Evolutionary conservation across 176 grass and related monocot genomes (phyloP), one percentile per base, ranked within the genome.

Genomic region (Secale cereale): DNA sequence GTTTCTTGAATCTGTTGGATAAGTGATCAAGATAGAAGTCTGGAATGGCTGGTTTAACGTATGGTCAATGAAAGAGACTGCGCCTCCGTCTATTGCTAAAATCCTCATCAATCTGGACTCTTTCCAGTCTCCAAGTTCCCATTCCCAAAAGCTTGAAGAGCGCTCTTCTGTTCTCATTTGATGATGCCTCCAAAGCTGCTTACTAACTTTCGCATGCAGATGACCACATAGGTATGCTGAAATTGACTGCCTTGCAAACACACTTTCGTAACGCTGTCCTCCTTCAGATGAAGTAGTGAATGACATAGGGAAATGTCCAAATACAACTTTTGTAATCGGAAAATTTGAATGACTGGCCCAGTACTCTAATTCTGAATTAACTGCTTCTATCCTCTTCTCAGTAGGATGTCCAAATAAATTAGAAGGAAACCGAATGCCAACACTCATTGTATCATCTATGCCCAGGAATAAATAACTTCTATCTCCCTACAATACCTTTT

Each of bases 41-140:
- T 93, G 14, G 10, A 90, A 80, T 71, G 70, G 23, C 15, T 86
- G 85, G 35, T 88, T 72, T 52, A 98, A 78, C 46, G 81, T 86
- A 20, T 86, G 62, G 61, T 95, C 95, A 36, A 85, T 65, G 23
- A 98, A 95, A 82, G 92, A 95, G 30, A 98, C 89, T 39, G 67
- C 78, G 27, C 93, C 92, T 90, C 87, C 31, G 79, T 98, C 91
- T 74, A 98, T 88, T 70, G 92, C 91, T 76, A 95, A 87, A 92
- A 93, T 95, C 84, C 91, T 94, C 57, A 88, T 76, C 74, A 98
- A 86, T 92, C 92, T 93, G 39, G 74, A 90, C 6, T 95, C 95
- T 80, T 98, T 98, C 95, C 95, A 98, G 83, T 98, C 92, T 76
- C 95, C 95, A 70, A 98, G 78, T 90, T 95, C 95, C 95, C 95